Conservation (phyloP, 805 yeast species). For the Cyberlindnera misumaiensis region DNA sequence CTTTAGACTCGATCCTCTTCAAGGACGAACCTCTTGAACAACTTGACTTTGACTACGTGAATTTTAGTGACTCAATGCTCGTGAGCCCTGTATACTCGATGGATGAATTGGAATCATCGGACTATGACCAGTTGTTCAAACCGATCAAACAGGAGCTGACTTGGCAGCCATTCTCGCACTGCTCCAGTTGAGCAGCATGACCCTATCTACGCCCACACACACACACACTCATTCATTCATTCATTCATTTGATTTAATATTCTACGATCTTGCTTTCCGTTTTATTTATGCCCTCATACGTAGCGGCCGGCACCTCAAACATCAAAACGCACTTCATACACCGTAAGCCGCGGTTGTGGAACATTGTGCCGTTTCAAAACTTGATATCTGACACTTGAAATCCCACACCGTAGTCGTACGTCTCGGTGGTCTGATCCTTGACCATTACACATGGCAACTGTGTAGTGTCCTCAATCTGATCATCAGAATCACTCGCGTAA, state of each 20-base stretch:
- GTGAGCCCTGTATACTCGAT: conserved; percentile 16
- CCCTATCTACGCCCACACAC: no score
- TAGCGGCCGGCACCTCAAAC: no score
- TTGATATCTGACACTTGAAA: no score
- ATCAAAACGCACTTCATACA: no score
- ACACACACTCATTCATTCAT: no score
- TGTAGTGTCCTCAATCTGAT: conserved; percentile 8
- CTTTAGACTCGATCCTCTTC: conserved; percentile 10
- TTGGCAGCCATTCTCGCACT: no score
- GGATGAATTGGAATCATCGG: conserved; percentile 9
- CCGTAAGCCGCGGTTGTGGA: no score
- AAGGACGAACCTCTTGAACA: conserved; percentile 2
- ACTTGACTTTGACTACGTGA: conserved; percentile 9
- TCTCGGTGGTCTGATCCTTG: conserved; percentile 13
- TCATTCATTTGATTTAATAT: no score
- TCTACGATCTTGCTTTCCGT: no score
- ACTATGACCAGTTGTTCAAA: conserved; percentile 5
- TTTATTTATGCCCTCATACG: no score
- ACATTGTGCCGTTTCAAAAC: no score
- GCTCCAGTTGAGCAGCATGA: no score
- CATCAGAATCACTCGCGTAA: conserved; percentile 8
- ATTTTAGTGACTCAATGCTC: conserved; percentile 14
- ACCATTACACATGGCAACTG: conserved; percentile 1
- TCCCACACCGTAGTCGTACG: conserved; percentile 13
- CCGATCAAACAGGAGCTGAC: background rate